Evolutionary conservation across 2,329 filamentous ascomycete species (phyloP), one percentile per base, ranked within the genome.

Genomic region (Colletotrichum godetiae): DNA sequence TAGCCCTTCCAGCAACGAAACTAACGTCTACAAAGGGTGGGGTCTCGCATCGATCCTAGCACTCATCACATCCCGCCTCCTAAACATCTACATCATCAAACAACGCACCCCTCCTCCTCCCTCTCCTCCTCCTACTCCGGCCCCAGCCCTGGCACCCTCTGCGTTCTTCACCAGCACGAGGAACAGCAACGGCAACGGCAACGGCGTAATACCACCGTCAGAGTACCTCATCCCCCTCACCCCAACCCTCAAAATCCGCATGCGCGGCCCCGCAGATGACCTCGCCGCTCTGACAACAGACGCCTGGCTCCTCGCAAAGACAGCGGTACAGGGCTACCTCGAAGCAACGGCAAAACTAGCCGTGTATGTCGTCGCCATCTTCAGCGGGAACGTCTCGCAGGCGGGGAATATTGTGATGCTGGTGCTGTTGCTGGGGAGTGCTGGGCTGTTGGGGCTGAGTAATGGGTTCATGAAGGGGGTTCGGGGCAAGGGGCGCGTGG

Each of bases 221-320:
- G 87, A 90, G 75, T 86, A 91, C 64, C 80, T 87, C 2, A 81
- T 92, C 29, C 85, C 90, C 33, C 82, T 92, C 4, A 86, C 85
- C 24, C 82, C 85, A 29, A 87, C 88, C 55, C 83, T 86, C 0
- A 85, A 84, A 76, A 84, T 92, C 1, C 81, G 87, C 13, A 83
- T 92, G 55, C 84, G 86, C 33, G 91, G 91, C 5, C 78, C 83
- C 4, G 83, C 87, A 8, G 84, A 87, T 37, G 90, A 92, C 77
- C 82, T 92, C 7, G 89, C 89, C 69, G 89, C 90, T 35, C 84
- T 92, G 53, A 92, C 90, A 1, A 86, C 88, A 3, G 86, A 88
- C 3, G 77, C 84, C 33, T 92, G 90, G 90, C 79, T 92, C 58
- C 83, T 85, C 12, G 81, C 86, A 52, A 86, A 88, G 78, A 89